Conservation (phyloP, 495 filamentous ascomycete species). For the Lepidopterella palustris region DNA sequence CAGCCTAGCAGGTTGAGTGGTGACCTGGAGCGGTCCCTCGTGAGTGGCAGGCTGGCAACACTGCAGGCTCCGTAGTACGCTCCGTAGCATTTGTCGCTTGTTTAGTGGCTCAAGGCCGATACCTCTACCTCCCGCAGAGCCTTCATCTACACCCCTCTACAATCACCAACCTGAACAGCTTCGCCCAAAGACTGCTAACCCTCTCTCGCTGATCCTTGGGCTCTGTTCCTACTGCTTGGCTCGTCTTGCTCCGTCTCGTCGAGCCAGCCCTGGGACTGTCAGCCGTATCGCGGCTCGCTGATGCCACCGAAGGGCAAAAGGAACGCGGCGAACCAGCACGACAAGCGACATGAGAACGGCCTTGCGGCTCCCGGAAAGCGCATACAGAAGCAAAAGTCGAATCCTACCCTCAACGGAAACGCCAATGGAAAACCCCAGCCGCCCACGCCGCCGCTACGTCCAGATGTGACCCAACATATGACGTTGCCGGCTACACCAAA, state of each 20-base stretch:
- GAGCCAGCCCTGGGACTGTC: conserved; percentile 25
- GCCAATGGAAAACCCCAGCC: conserved; percentile 46
- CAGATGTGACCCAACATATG: conserved; percentile 26
- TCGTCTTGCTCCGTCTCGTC: conserved; percentile 26
- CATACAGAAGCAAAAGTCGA: conserved; percentile 61
- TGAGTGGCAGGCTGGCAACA: too few relatives aligned
- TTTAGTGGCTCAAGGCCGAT: conserved; percentile 4
- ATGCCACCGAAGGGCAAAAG: conserved; percentile 67
- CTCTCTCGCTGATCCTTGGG: conserved; percentile 8
- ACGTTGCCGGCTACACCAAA: conserved; percentile 21
- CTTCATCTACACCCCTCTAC: neutral
- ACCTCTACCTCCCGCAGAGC: neutral
- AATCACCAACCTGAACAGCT: neutral
- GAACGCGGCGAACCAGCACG: conserved; percentile 54
- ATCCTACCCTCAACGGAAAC: conserved; percentile 51
- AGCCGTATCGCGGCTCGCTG: conserved; percentile 17
- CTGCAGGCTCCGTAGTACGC: too few relatives aligned
- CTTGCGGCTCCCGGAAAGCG: conserved; percentile 78
- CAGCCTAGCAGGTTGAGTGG: too few relatives aligned
- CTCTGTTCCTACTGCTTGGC: conserved; percentile 39
- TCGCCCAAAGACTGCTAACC: conserved; percentile 36
- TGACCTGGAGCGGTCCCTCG: neutral
- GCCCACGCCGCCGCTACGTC: conserved; percentile 38
- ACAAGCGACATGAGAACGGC: conserved; percentile 84
- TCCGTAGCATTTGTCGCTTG: neutral